Evolutionary conservation across 2,329 filamentous ascomycete species (phyloP).

Genomic region (Simplicillium sp.): DNA sequence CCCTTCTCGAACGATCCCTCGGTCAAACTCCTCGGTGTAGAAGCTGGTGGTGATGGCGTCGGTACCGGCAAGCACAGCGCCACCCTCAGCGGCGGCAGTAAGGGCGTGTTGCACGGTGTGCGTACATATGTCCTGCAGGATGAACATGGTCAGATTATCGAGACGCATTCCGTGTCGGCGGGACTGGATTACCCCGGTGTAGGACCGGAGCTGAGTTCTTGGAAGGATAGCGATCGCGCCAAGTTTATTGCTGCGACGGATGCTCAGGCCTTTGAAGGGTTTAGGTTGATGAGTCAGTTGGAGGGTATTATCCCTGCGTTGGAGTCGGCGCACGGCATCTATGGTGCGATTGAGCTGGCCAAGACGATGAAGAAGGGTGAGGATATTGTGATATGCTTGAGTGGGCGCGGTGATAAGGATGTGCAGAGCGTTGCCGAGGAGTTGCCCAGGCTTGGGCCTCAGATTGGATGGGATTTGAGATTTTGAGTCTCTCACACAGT

Average conservation of each 20-base stretch:
- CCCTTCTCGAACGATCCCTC: slow-evolving; percentile 79
- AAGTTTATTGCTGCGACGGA: slow-evolving; percentile 89
- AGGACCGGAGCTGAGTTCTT: slow-evolving; percentile 80
- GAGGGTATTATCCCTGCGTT: slow-evolving; percentile 97
- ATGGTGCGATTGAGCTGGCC: slow-evolving; percentile 77
- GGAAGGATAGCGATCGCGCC: slow-evolving; percentile 86
- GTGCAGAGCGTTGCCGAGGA: slow-evolving; percentile 97
- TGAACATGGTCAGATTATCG: slow-evolving; percentile 81
- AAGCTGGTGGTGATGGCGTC: slow-evolving; percentile 88
- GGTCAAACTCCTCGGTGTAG: slow-evolving; percentile 86
- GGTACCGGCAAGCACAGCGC: slow-evolving; percentile 81
- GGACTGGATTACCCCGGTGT: slow-evolving; percentile 97
- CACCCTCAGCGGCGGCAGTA: slow-evolving; percentile 75
- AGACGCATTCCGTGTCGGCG: slow-evolving; percentile 94
- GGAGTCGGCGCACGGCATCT: slow-evolving; percentile 89
- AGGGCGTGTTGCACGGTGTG: slow-evolving; percentile 92
- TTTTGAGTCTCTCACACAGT: slow-evolving; percentile 34
- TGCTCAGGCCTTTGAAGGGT: slow-evolving; percentile 78
- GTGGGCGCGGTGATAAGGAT: slow-evolving; percentile 93
- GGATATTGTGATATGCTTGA: slow-evolving; percentile 89
- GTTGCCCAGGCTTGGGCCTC: slow-evolving; percentile 75
- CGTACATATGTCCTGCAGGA: slow-evolving; percentile 93
- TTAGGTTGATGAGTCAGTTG: slow-evolving; percentile 73
- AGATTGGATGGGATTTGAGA: slow-evolving; percentile 68
- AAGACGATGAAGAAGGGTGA: slow-evolving; percentile 85